Conservation (phyloP, 2,329 filamentous ascomycete species). For the Microdochium nivale region DNA sequence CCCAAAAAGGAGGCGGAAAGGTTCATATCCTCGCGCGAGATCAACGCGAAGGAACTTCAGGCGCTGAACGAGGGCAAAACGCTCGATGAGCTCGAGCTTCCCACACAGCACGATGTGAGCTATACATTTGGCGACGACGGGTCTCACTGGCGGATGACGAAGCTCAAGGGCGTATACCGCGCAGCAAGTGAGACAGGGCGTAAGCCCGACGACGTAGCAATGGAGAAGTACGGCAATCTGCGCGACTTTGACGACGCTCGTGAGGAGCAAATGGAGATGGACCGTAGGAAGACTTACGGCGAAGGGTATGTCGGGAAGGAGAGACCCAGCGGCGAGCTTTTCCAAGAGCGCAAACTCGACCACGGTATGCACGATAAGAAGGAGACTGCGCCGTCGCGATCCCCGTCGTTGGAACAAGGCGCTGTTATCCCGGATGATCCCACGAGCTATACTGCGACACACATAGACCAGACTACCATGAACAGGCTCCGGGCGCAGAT, state of each 20-base stretch:
- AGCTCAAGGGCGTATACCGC: slow-evolving; percentile 76
- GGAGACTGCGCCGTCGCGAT: slow-evolving; percentile 18
- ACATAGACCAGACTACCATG: slow-evolving; percentile 68
- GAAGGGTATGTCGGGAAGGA: slow-evolving; percentile 76
- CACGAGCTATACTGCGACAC: slow-evolving; percentile 34
- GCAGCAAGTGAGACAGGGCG: slow-evolving; percentile 65
- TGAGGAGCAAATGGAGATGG: slow-evolving; percentile 87
- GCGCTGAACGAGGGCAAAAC: slow-evolving; percentile 50
- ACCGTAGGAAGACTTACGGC: slow-evolving; percentile 75
- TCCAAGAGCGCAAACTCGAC: slow-evolving; percentile 60
- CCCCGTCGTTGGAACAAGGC: slow-evolving; percentile 39
- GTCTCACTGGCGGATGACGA: slow-evolving; percentile 94
- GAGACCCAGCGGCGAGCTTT: slow-evolving; percentile 81
- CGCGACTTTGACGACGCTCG: slow-evolving; percentile 84
- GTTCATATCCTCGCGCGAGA: slow-evolving; percentile 69
- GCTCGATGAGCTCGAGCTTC: slow-evolving; percentile 41
- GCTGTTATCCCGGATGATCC: slow-evolving; percentile 46
- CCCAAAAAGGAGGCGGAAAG: slow-evolving; percentile 55
- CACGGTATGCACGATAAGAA: slow-evolving; percentile 35
- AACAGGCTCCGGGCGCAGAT: slow-evolving; percentile 89
- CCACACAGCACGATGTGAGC: slow-evolving; percentile 53
- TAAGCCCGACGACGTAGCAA: slow-evolving; percentile 72
- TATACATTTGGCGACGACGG: slow-evolving; percentile 88
- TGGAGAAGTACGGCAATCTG: slow-evolving; percentile 73
- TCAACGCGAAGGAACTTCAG: slow-evolving; percentile 61